These are phyloP conservation scores for Eimeria maxima DNA, from an alignment of 169 alveolate species.

Conservation along the genomic window DNA sequence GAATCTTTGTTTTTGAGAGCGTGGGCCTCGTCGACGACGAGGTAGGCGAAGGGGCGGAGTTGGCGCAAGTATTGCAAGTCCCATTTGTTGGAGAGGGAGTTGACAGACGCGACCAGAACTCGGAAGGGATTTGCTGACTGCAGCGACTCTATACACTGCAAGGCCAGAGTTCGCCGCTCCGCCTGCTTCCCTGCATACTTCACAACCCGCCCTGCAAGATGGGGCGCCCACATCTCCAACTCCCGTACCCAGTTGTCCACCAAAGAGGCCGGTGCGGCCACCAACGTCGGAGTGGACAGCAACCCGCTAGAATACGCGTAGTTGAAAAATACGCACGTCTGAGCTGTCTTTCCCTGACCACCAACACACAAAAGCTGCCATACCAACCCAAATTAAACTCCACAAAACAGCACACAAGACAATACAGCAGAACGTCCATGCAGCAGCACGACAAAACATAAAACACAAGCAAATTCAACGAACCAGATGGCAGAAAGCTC, in stretches of 20 bases:
- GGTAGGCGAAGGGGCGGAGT: slow-evolving; percentile 87
- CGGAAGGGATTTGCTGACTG: slow-evolving; percentile 10
- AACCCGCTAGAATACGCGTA: slow-evolving; percentile 80
- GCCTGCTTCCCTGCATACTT: slow-evolving; percentile 87
- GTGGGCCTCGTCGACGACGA: slow-evolving; percentile 97
- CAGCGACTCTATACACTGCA: slow-evolving; percentile 63
- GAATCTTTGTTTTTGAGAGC: slow-evolving; percentile 94
- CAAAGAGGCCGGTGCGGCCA: slow-evolving; percentile 90
- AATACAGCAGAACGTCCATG: background rate
- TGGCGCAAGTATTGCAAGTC: slow-evolving; percentile 76
- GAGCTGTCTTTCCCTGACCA: slow-evolving; percentile 85
- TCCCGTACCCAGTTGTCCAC: slow-evolving; percentile 92
- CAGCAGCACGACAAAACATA: background rate
- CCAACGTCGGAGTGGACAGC: slow-evolving; percentile 85
- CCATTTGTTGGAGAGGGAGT: slow-evolving; percentile 80
- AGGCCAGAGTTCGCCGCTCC: slow-evolving; percentile 76
- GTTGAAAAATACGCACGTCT: slow-evolving; percentile 83
- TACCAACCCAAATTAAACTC: background rate
- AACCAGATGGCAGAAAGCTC: no score
- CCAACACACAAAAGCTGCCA: background rate
- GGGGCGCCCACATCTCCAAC: slow-evolving; percentile 90
- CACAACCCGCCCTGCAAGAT: slow-evolving; percentile 86
- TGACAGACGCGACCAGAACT: slow-evolving; percentile 68
- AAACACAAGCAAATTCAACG: background rate
- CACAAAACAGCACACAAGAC: background rate